Conservation (phyloP, 2,329 filamentous ascomycete genomes). For the Mycosphaerella sp. region DNA sequence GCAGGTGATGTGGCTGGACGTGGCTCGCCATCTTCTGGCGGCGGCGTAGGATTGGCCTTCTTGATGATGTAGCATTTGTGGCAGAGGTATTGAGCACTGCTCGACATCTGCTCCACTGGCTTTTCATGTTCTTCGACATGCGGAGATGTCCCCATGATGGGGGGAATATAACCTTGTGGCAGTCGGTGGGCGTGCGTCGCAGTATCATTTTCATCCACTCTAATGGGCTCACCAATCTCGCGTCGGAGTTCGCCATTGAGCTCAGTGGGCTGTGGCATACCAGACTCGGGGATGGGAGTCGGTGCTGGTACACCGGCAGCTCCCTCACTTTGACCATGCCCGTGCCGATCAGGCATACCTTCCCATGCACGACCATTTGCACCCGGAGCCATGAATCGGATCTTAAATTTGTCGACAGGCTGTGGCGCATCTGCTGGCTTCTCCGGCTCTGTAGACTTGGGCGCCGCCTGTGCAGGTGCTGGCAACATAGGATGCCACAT, state of each 20-base stretch:
- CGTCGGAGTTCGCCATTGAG: conserved; percentile 16
- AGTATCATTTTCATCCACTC: conserved; percentile 18
- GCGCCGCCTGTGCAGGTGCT: conserved; percentile 9
- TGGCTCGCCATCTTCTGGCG: conserved; percentile 27
- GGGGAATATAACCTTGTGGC: conserved; percentile 23
- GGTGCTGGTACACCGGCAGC: conserved; percentile 4
- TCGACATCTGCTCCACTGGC: conserved; percentile 9
- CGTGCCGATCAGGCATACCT: conserved; percentile 27
- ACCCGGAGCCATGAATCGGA: conserved; percentile 28
- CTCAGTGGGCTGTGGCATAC: conserved; percentile 3
- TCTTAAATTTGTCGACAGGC: conserved; percentile 13
- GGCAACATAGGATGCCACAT: conserved; percentile 42
- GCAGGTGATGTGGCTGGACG: conserved; percentile 19
- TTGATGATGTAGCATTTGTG: conserved; percentile 46
- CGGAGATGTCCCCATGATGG: conserved; percentile 16
- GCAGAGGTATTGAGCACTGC: conserved; percentile 35
- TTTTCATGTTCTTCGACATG: conserved; percentile 8
- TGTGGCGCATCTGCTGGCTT: conserved; percentile 11
- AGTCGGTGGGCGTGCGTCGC: conserved; percentile 25
- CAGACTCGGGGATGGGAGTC: conserved; percentile 9
- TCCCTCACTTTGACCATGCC: conserved; percentile 6
- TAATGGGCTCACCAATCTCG: conserved; percentile 9
- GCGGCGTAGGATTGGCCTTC: conserved; percentile 34
- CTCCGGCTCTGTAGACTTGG: conserved; percentile 8
- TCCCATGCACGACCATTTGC: conserved; percentile 28